Evolutionary conservation across 2,329 filamentous ascomycete species (phyloP), one percentile per base, ranked within the genome.

Genomic region (Aspergillus latus): DNA sequence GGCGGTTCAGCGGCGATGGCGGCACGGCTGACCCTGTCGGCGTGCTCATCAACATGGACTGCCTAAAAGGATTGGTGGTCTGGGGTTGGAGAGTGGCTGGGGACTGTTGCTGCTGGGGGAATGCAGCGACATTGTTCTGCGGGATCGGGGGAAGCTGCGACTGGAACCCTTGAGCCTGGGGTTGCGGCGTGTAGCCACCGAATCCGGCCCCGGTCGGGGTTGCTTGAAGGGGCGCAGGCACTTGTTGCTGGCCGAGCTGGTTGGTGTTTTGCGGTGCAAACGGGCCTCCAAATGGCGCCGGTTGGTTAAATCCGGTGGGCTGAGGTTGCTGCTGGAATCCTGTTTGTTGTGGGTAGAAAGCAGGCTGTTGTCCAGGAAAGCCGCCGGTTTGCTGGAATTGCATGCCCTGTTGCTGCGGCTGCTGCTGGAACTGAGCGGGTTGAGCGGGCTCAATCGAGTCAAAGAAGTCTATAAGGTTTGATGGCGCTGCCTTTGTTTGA

Each of bases 401-500:
- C 79, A 74, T 58, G 64, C 77, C 68, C 55, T 71, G 66, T 54
- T 65, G 54, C 42, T 62, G 62, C 37, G 34, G 42, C 26, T 52
- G 49, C 9, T 71, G 73, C 50, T 77, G 73, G 59, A 66, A 80
- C 80, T 90, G 84, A 1, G 87, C 80, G 50, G 89, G 89, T 71
- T 94, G 91, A 62, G 92, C 92, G 69, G 91, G 86, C 68, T 97
- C 92, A 66, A 96, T 96, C 5, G 91, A 92, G 68, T 88, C 93
- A 72, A 96, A 96, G 75, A 96, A 97, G 77, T 93, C 94, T 69
- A 96, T 97, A 59, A 95, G 80, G 77, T 95, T 89, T 29, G 87
- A 85, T 3, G 75, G 72, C 6, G 75, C 71, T 9, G 71, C 67
- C 59, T 76, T 78, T 37, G 63, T 60, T 56, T 68, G 68, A 9